A percentile compares a stretch with the other conserved stretches of the same genome.
Conservation (phyloP, 2,329 filamentous ascomycete species). For the Passalora sequoiae region DNA sequence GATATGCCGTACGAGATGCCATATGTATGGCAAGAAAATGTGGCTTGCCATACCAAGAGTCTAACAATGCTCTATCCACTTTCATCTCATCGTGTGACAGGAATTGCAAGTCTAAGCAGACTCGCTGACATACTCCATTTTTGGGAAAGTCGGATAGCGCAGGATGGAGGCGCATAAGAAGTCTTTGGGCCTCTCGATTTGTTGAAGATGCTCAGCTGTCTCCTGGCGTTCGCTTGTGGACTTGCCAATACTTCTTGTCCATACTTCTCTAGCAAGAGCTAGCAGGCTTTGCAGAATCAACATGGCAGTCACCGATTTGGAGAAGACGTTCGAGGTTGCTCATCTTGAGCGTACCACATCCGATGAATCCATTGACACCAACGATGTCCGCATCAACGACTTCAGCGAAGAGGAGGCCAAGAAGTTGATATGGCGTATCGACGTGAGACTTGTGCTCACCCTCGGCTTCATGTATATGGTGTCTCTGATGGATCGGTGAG, state of each 20-base stretch:
- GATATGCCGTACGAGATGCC: not conserved
- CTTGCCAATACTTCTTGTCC: not conserved
- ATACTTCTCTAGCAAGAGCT: not conserved
- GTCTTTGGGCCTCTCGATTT: not conserved
- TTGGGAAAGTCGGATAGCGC: not conserved
- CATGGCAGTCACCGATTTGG: conserved; percentile 15
- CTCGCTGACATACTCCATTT: not conserved
- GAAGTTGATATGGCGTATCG: conserved; percentile 64
- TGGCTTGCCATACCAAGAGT: conserved; percentile 6
- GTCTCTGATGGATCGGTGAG: conserved; percentile 33
- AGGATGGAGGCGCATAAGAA: not conserved
- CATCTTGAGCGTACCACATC: conserved; percentile 27
- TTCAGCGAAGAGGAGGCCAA: conserved; percentile 60
- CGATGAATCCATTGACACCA: conserved; percentile 19
- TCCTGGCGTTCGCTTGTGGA: not conserved
- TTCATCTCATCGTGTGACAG: conserved; percentile 9
- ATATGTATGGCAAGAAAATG: not conserved
- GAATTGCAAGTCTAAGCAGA: not conserved
- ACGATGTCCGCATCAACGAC: conserved; percentile 29
- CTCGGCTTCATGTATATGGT: conserved; percentile 40
- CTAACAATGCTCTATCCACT: conserved; percentile 1
- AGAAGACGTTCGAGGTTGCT: conserved; percentile 19
- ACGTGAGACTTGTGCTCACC: conserved; percentile 49
- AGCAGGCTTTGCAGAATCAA: too few relatives aligned
- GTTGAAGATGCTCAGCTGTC: too few relatives aligned